A percentile compares a stretch with the other conserved stretches of the same genome.
Conservation (phyloP, 2,329 filamentous ascomycete genomes). For the Xylariaceae sp. region DNA sequence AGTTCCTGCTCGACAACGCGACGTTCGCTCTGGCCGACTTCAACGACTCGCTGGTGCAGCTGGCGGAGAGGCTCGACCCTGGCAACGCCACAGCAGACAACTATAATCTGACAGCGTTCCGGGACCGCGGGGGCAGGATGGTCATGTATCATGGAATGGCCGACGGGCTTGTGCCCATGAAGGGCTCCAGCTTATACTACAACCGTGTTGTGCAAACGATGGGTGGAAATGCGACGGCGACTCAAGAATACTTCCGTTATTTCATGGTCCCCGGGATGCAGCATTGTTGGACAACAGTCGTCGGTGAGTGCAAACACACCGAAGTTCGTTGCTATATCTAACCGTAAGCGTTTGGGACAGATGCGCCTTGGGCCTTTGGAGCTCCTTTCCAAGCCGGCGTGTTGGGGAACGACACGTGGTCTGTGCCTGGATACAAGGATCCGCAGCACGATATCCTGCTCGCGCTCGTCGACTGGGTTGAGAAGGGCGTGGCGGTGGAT, state of each 20-base stretch:
- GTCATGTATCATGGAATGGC: conserved; percentile 42
- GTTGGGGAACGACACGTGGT: conserved; percentile 29
- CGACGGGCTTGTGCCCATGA: conserved; percentile 37
- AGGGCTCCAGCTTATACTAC: conserved; percentile 33
- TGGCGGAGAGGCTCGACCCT: conserved; percentile 32
- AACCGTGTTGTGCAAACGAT: conserved; percentile 24
- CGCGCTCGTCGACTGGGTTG: conserved; percentile 35
- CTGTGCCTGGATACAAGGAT: conserved; percentile 33
- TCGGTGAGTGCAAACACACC: too few species aligned
- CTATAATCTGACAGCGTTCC: conserved; percentile 36
- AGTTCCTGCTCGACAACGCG: conserved; percentile 37
- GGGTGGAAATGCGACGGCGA: conserved; percentile 26
- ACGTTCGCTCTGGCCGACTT: conserved; percentile 32
- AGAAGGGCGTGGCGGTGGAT: conserved; percentile 29
- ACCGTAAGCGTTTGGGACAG: conserved; percentile 5
- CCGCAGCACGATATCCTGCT: conserved; percentile 34
- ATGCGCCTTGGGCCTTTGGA: conserved; percentile 38
- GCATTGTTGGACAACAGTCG: conserved; percentile 37
- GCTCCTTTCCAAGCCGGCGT: conserved; percentile 26
- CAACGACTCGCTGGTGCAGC: conserved; percentile 28
- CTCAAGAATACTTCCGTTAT: conserved; percentile 46
- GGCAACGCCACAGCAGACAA: conserved; percentile 35
- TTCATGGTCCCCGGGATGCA: conserved; percentile 51
- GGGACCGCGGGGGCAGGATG: conserved; percentile 37
- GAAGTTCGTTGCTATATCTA: neutral